A percentile compares a stretch with the other conserved stretches of the same genome.
These are phyloP conservation scores for Penicillium daleae DNA, from an alignment of 495 filamentous ascomycete genomes.

Conservation along the genomic window DNA sequence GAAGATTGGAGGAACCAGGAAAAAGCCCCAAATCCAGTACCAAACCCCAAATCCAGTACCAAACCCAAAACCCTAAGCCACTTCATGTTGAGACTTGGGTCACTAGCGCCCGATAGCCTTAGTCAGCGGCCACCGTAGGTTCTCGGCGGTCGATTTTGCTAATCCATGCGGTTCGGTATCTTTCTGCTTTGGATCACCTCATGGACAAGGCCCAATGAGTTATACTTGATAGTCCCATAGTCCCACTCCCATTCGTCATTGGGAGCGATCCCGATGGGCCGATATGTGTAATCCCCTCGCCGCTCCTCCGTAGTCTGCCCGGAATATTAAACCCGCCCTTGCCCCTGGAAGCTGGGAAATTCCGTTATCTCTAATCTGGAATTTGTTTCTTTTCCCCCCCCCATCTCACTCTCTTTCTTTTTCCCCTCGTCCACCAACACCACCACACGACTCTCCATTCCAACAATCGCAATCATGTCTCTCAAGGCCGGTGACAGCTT, in stretches of 20 bases:
- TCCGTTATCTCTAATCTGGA: slow-evolving; percentile 11
- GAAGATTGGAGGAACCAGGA: too few species aligned
- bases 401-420: slow-evolving; percentile 3
- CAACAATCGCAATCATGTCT: slow-evolving; percentile 59
- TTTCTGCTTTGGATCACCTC: slow-evolving; percentile 48
- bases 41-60: neutral
- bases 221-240: slow-evolving; percentile 7
- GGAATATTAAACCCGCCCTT: slow-evolving; percentile 26
- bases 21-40: too few species aligned
- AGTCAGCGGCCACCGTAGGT: slow-evolving; percentile 14
- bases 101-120: too few species aligned
- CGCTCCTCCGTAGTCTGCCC: neutral
- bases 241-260: slow-evolving; percentile 28
- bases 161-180: slow-evolving; percentile 52
- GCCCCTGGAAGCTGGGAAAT: too few species aligned
- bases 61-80: neutral
- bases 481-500: slow-evolving; percentile 83
- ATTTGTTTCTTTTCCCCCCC: slow-evolving; percentile 6
- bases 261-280: slow-evolving; percentile 35
- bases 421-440: slow-evolving; percentile 5
- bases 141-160: slow-evolving; percentile 48
- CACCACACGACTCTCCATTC: slow-evolving; percentile 15
- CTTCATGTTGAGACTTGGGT: too few species aligned
- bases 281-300: slow-evolving; percentile 33
- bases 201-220: slow-evolving; percentile 23